phyloP scores from a whole-genome alignment of 108 stramenopile species.

The Conticribra guillardii region DNA sequence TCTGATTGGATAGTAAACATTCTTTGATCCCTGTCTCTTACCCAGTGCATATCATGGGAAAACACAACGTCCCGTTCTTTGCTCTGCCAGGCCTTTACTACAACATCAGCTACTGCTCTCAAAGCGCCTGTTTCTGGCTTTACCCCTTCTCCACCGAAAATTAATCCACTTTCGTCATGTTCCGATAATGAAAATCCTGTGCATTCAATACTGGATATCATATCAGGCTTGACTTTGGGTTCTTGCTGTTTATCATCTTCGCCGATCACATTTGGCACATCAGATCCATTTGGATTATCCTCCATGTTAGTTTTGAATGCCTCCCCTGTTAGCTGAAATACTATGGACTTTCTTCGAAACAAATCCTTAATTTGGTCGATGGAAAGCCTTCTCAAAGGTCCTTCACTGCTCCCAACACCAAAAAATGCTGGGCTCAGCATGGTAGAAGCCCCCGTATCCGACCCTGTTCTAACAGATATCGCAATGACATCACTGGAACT shows the following conservation, averaged over 20 bases:
- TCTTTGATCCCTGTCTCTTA: neutral
- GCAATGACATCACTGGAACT: conserved; percentile 61
- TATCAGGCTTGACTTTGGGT: neutral
- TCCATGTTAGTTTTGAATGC: conserved; percentile 5
- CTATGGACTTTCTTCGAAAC: conserved; percentile 26
- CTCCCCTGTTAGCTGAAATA: conserved; percentile 14
- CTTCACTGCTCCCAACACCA: conserved; percentile 19
- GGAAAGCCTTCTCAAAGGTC: conserved; percentile 11
- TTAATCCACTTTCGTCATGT: neutral
- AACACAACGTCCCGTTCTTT: conserved; percentile 24
- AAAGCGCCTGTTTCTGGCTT: conserved; percentile 21
- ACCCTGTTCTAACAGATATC: conserved; percentile 25
- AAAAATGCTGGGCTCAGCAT: conserved; percentile 46
- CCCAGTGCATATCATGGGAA: conserved; percentile 24
- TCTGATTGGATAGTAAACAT: conserved; percentile 33
- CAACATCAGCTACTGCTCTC: conserved; percentile 33
- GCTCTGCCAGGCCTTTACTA: conserved; percentile 36
- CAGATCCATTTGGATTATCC: too few relatives aligned
- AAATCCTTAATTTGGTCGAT: conserved; percentile 22
- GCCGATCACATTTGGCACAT: neutral
- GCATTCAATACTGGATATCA: conserved; percentile 23
- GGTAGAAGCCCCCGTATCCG: conserved; percentile 19
- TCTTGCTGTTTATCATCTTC: neutral
- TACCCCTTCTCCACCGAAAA: conserved; percentile 6
- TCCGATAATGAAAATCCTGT: conserved; percentile 20